These are phyloP conservation scores for Flaveria trinervia DNA, from an alignment of 129 eudicot genomes.

Conservation along the genomic window DNA sequence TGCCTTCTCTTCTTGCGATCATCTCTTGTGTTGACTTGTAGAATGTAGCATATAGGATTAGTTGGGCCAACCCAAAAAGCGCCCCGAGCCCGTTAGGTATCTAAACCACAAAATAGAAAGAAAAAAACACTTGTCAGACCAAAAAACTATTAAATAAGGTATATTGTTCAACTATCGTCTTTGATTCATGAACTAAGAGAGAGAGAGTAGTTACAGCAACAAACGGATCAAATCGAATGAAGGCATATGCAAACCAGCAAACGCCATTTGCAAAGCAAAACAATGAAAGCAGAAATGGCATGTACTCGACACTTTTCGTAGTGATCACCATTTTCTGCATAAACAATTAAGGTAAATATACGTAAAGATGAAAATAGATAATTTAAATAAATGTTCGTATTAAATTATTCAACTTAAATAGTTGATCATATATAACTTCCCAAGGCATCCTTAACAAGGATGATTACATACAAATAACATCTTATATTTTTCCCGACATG, in stretches of 20 bases:
- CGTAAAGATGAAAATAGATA: neutral
- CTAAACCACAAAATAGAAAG: constrained; percentile 21
- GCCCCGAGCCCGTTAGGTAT: constrained; percentile 74
- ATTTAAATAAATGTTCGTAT: neutral
- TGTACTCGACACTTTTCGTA: constrained; percentile 81
- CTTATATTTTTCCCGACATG: neutral
- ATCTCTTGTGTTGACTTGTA: constrained; percentile 62
- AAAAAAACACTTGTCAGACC: neutral
- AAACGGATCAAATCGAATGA: constrained; percentile 63
- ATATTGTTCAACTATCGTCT: neutral
- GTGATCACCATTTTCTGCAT: constrained; percentile 77
- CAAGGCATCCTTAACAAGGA: neutral
- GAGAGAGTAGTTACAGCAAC: constrained; percentile 45
- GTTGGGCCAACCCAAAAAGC: constrained; percentile 61
- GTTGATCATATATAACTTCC: neutral
- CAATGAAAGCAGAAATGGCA: constrained; percentile 75
- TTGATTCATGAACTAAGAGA: neutral
- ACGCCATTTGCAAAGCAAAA: constrained; percentile 68
- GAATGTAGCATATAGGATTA: constrained; percentile 58
- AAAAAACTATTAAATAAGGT: neutral
- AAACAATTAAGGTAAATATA: neutral
- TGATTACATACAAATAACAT: neutral
- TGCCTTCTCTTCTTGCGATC: constrained; percentile 46
- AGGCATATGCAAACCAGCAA: constrained; percentile 71
- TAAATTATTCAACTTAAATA: neutral